Base-by-base conservation (phyloP, 345 rosid genomes). In the Heritiera fomes region DNA sequence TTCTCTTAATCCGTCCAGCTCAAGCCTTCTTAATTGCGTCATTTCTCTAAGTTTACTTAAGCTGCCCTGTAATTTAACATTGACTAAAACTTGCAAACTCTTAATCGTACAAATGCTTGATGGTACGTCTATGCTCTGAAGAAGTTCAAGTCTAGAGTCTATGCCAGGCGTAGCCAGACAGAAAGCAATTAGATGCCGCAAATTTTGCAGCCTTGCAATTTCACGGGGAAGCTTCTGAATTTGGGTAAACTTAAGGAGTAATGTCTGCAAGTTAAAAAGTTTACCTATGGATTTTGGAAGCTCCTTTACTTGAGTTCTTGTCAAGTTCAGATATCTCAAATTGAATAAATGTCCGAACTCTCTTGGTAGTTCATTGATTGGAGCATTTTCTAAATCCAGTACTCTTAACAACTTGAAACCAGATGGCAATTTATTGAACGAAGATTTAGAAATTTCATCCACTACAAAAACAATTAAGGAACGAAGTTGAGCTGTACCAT, bases 291-390 rank as follows among this genome's bases (percentile, higher is more conserved):
- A 61, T 80, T 73, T 73, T 28, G 84, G 88, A 41, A 85, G 82
- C 38, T 74, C 59, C 82, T 82, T 79, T 45, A 75, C 82, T 43
- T 49, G 59, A 30, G 88, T 88, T 78, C 82, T 59, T 63, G 58
- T 81, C 73, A 86, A 65, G 74, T 84, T 88, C 70, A 83, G 75
- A 68, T 80, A 84, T 72, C 80, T 86, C 59, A 86, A 80, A 63
- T 86, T 86, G 81, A 88, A 85, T 41, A 86, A 78, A 20, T 7
- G 43, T 23, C 56, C 78, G 45, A 82, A 52, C 13, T 69, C 43
- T 11, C 76, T 73, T 1, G 89, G 84, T 1, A 86, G 78, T 72
- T 81, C 74, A 49, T 7, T 61, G 66, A 88, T 73, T 12, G 79
- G 83, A 28, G 71, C 73, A 60, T 34, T 61, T 74, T 88, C 85